Evolutionary conservation across 495 filamentous ascomycete genomes (phyloP).

Genomic region (Terfezia claveryi): DNA sequence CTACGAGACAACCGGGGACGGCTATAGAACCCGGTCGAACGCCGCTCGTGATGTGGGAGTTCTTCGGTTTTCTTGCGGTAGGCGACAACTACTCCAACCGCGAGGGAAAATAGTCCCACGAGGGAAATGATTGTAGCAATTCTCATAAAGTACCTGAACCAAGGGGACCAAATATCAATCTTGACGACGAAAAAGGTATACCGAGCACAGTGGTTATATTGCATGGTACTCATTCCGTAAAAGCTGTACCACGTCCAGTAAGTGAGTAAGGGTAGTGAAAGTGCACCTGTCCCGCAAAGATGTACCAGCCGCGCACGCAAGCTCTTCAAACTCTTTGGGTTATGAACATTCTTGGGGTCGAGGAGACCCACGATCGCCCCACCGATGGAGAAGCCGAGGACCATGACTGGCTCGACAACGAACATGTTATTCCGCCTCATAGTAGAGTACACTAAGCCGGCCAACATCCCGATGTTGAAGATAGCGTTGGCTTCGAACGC

Average conservation of each 20-base stretch:
- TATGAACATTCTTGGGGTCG: slow-evolving; percentile 1
- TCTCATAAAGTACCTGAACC: slow-evolving; percentile 9
- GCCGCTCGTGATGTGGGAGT: background rate
- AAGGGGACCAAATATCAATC: slow-evolving; percentile 5
- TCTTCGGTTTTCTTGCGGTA: background rate
- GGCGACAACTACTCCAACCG: background rate
- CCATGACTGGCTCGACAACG: slow-evolving; percentile 9
- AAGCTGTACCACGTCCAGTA: slow-evolving; percentile 13
- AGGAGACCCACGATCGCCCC: slow-evolving; percentile 4
- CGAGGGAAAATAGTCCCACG: background rate
- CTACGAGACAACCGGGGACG: background rate
- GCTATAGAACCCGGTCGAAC: background rate
- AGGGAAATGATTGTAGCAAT: background rate
- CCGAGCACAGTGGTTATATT: slow-evolving; percentile 2
- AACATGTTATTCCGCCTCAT: slow-evolving; percentile 7
- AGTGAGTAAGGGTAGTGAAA: background rate
- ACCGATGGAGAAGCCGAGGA: slow-evolving; percentile 13
- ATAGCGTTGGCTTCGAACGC: slow-evolving; percentile 4
- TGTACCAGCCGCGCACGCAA: background rate
- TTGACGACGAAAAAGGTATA: slow-evolving; percentile 5
- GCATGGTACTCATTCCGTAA: slow-evolving; percentile 10
- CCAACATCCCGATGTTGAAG: slow-evolving; percentile 15
- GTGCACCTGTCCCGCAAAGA: background rate
- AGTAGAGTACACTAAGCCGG: slow-evolving; percentile 13
- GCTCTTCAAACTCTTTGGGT: background rate